Evolutionary conservation across 1,284 basidiomycete species (phyloP), one percentile per base, ranked within the genome.

Genomic region (Fomes fomentarius): DNA sequence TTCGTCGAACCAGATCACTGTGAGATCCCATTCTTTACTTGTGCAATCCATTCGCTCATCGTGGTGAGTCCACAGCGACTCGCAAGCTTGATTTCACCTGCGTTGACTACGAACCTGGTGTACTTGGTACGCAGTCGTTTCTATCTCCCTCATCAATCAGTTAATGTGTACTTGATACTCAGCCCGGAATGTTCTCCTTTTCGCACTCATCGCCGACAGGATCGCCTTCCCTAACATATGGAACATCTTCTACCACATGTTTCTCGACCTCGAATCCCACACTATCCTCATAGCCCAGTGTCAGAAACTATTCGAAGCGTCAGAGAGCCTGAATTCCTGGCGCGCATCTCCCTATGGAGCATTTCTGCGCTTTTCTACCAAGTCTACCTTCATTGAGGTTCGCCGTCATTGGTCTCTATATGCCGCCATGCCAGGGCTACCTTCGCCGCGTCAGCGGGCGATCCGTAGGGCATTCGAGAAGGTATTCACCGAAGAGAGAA

Each of bases 241-340:
- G 84, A 76, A 81, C 47, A 80, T 84, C 19, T 83, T 79, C 63
- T 85, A 78, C 58, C 80, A 86, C 63, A 67, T 85, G 49, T 71
- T 75, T 48, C 61, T 87, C 35, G 78, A 84, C 65, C 60, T 74
- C 33, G 43, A 47, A 0, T 72, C 81, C 0, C 64, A 73, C 8
- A 53, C 65, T 1, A 45, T 74, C n/a, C 68, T 87, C 19, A 47
- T 74, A 2, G 60, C 59, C 0, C 81, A 84, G 37, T 83, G 76
- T 56, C 58, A 66, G 5, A 78, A 74, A 51, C 75, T 87, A 15
- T 50, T 73, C 17, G 59, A 69, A 0, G 42, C 71, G 14, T 73
- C 78, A 0, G 46, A 58, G 21, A 67, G 71, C 52, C 26, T 79
- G 15, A 65, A 74, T 14, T 61, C 67, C 1, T 85, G 84, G 84